Base-by-base conservation (phyloP, 345 rosid genomes). In the Corchorus capsularis region DNA sequence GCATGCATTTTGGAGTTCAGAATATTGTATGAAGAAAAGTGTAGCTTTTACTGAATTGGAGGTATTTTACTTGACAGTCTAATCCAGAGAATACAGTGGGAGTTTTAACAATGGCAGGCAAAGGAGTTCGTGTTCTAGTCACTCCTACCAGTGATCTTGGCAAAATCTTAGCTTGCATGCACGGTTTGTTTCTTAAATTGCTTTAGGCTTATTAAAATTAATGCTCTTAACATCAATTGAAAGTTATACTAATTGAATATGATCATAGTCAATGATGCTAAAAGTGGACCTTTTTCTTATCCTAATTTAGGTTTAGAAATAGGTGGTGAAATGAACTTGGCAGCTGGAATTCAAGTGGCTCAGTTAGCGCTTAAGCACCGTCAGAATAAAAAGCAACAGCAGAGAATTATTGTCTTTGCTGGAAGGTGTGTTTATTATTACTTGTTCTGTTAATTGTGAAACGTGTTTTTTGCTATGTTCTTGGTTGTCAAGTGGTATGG, bases 351-450 rank as follows among this genome's bases (percentile, higher is more conserved):
- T 61, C 98, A 91, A 89, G 86, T 96, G 78, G 99, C 99, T 73
- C 97, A 96, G 75, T 79, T 96, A 54, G 97, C 98, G 82, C 97
- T 96, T 77, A 96, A 94, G 89, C 97, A 96, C 91, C 93, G 97
- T 2, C 98, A 94, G 68, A 96, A 96, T 86, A 96, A 96, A 86
- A 94, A 96, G 75, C 99, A 94, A 85, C 97, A 89, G 52, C 99
- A 94, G 77, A 82, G 99, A 81, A 96, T 94, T 71, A 91, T 96
- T 11, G 97, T 94, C 70, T 94, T 96, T 80, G 95, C 95, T 81
- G 99, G 99, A 92, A 94, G 98, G 99, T 92, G 67, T 37, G 63
- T 67, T 11, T 15, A 22, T 60, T 62, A 39, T 74, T 19, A 41
- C 69, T 49, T 63, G 52, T 53, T 15, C 35, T 65, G 22, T 73